phyloP scores from a whole-genome alignment of 2,329 filamentous ascomycete genomes.

The Balansia obtecta region DNA sequence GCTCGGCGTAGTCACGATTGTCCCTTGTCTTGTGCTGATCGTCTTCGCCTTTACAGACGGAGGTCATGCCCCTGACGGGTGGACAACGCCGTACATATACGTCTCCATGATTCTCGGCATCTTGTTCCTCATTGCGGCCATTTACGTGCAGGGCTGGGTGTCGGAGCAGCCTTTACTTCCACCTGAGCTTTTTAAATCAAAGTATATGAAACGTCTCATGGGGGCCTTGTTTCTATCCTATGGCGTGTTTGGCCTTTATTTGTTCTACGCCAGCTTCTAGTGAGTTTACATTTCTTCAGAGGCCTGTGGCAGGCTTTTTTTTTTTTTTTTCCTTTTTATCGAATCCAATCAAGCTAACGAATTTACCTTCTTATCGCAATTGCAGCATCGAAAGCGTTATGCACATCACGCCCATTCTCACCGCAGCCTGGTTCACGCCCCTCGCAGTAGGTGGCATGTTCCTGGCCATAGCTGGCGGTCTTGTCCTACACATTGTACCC shows the following conservation, averaged over 20 bases:
- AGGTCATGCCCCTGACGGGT: constrained; percentile 53
- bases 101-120: constrained; percentile 51
- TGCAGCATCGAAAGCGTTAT: constrained; percentile 47
- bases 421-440: constrained; percentile 58
- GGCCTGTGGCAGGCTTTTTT: neutral
- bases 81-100: constrained; percentile 62
- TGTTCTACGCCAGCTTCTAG: constrained; percentile 61
- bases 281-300: constrained; percentile 21
- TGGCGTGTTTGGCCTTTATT: constrained; percentile 53
- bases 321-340: neutral
- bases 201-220: constrained; percentile 53
- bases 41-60: constrained; percentile 67
- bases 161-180: constrained; percentile 58
- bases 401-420: constrained; percentile 43
- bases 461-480: constrained; percentile 48
- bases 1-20: constrained; percentile 46
- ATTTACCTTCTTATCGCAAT: neutral
- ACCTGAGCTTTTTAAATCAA: constrained; percentile 53
- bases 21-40: constrained; percentile 54
- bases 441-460: constrained; percentile 56
- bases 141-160: constrained; percentile 64
- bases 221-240: constrained; percentile 53
- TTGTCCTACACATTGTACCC: constrained; percentile 53
- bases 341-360: neutral
- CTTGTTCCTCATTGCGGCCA: constrained; percentile 43